phyloP scores from a whole-genome alignment of 73 alveolate species.

The Paramecium sexaurelia region DNA sequence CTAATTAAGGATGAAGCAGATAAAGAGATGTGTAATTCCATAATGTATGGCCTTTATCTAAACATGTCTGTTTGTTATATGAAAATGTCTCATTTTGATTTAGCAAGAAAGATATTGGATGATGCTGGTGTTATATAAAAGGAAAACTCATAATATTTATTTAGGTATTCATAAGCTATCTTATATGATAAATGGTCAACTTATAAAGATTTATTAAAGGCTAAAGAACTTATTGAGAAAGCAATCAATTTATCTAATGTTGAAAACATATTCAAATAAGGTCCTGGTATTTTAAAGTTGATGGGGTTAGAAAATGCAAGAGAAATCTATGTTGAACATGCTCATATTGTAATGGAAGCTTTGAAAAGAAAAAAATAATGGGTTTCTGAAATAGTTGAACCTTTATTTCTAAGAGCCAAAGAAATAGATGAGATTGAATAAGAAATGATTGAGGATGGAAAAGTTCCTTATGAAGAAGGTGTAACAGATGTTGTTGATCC shows the following conservation, averaged over 20 bases:
- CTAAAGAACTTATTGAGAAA: constrained; percentile 59
- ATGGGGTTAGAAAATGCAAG: constrained; percentile 62
- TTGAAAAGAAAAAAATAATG: constrained; percentile 44
- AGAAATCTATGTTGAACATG: constrained; percentile 66
- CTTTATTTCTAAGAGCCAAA: constrained; percentile 56
- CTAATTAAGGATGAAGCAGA: constrained; percentile 44
- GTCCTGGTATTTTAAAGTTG: constrained; percentile 62
- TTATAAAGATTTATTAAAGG: constrained; percentile 46
- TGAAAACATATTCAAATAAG: constrained; percentile 65
- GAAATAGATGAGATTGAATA: constrained; percentile 65
- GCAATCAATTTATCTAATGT: constrained; percentile 48
- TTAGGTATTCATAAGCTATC: constrained; percentile 62
- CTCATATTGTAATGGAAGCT: constrained; percentile 47
- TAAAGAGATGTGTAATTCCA: constrained; percentile 62
- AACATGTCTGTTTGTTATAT: constrained; percentile 64
- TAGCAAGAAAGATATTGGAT: constrained; percentile 56
- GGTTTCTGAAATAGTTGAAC: constrained; percentile 24
- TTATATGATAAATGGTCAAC: constrained; percentile 62
- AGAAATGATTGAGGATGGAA: constrained; percentile 67
- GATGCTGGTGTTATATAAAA: constrained; percentile 55
- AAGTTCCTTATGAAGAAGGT: constrained; percentile 52
- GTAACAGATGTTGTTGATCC: constrained; percentile 55
- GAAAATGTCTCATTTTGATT: constrained; percentile 56
- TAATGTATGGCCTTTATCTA: constrained; percentile 49
- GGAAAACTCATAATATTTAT: constrained; percentile 60